These are phyloP conservation scores for Nicotiana undulata DNA, from an alignment of 257 asterid species.

Conservation along the genomic window DNA sequence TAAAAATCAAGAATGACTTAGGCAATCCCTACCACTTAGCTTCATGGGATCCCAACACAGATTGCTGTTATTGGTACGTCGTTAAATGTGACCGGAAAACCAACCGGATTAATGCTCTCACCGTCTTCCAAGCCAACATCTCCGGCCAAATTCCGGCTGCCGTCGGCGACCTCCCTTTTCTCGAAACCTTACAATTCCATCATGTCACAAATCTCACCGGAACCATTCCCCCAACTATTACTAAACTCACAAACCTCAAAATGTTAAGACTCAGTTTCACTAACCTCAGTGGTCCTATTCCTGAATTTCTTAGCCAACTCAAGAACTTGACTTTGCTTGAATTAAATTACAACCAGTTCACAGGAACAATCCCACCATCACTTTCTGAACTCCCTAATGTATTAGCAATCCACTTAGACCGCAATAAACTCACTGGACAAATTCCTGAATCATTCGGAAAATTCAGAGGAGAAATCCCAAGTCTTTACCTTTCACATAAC, in stretches of 20 bases:
- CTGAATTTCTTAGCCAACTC: constrained; percentile 35
- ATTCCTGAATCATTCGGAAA: constrained; percentile 51
- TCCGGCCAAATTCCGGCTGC: constrained; percentile 44
- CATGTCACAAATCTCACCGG: constrained; percentile 38
- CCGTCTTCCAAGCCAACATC: constrained; percentile 22
- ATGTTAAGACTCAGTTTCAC: constrained; percentile 31
- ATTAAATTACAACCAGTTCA: constrained; percentile 37
- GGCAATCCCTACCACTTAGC: constrained; percentile 38
- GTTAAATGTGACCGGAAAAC: constrained; percentile 35
- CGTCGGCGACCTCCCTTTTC: constrained; percentile 37
- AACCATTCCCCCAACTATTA: constrained; percentile 29
- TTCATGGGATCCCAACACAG: constrained; percentile 46
- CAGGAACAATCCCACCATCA: constrained; percentile 36
- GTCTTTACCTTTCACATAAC: constrained; percentile 34
- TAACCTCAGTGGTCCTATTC: constrained; percentile 41
- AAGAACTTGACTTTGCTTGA: constrained; percentile 30
- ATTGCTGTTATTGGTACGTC: constrained; percentile 49
- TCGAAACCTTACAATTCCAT: constrained; percentile 16
- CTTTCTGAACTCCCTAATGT: constrained; percentile 34
- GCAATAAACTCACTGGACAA: constrained; percentile 46
- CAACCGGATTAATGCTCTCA: constrained; percentile 32
- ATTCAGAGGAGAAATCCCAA: constrained; percentile 8
- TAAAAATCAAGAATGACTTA: constrained; percentile 40
- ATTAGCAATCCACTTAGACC: constrained; percentile 22
- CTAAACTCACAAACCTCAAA: constrained; percentile 30